Conservation (phyloP, 495 filamentous ascomycete species). For the Hypoxylon crocopeplum region DNA sequence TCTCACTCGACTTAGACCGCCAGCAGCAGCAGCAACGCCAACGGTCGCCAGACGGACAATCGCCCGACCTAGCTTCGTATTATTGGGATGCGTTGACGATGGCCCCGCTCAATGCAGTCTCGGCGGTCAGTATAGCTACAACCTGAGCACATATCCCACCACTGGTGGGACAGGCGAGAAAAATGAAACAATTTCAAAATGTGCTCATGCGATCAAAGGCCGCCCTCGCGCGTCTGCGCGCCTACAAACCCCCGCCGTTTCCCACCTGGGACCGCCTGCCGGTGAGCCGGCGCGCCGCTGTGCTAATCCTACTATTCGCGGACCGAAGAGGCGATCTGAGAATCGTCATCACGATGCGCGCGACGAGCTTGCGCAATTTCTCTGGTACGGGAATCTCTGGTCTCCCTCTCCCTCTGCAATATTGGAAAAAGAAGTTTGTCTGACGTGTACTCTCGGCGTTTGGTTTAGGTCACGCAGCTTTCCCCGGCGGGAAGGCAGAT, state of each 20-base stretch:
- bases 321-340: slow-evolving; percentile 77
- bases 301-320: slow-evolving; percentile 84
- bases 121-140: slow-evolving; percentile 56
- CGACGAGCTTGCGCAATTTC: slow-evolving; percentile 71
- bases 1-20: slow-evolving; percentile 35
- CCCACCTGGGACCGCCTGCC: slow-evolving; percentile 66
- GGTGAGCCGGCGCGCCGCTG: slow-evolving; percentile 76
- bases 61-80: slow-evolving; percentile 42
- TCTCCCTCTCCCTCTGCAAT: neutral
- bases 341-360: slow-evolving; percentile 87
- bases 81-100: slow-evolving; percentile 62
- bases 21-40: neutral
- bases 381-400: slow-evolving; percentile 43
- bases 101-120: slow-evolving; percentile 62
- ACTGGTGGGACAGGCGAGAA: neutral
- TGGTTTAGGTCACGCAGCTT: slow-evolving; percentile 76
- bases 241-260: slow-evolving; percentile 67
- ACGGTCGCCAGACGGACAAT: slow-evolving; percentile 6
- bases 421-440: slow-evolving; percentile 43
- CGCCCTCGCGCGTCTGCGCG: slow-evolving; percentile 77
- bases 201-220: slow-evolving; percentile 57
- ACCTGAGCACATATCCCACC: slow-evolving; percentile 11
- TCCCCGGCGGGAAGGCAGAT: slow-evolving; percentile 78
- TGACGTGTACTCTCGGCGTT: neutral
- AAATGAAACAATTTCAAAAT: slow-evolving; percentile 1